These are phyloP conservation scores for Saccharomycopsis hybrid DNA, from an alignment of 1,139 yeast genomes.

Conservation along the genomic window DNA sequence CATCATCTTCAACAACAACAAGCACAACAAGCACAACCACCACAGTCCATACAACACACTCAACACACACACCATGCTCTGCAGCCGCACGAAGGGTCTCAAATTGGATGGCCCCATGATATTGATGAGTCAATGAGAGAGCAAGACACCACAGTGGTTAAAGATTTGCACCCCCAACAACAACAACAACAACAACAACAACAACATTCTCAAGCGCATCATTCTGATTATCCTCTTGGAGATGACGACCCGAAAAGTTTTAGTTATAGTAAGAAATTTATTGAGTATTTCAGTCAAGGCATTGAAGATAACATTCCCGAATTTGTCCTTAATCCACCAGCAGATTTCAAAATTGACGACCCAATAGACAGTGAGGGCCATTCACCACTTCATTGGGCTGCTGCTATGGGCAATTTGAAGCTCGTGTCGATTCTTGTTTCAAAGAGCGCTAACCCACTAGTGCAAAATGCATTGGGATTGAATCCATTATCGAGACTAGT, in stretches of 20 bases:
- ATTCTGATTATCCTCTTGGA: too few species aligned
- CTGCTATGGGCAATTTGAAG: conserved; percentile 78
- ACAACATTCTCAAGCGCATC: too few species aligned
- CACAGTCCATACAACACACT: too few species aligned
- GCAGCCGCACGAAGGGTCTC: too few species aligned
- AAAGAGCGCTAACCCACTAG: conserved; percentile 64
- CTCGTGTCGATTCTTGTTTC: conserved; percentile 62
- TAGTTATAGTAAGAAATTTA: conserved; percentile 47
- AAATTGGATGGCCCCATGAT: too few species aligned
- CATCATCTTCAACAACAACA: conserved; percentile 23
- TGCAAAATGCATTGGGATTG: conserved; percentile 69
- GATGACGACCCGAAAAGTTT: too few species aligned
- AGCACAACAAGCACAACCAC: neutral
- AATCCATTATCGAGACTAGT: conserved; percentile 80
- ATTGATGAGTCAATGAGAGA: too few species aligned
- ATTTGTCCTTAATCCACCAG: conserved; percentile 62
- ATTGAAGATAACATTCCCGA: conserved; percentile 59
- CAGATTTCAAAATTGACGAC: conserved; percentile 75
- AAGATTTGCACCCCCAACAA: too few species aligned
- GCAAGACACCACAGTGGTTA: too few species aligned
- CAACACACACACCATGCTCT: too few species aligned
- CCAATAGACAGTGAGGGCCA: conserved; percentile 95
- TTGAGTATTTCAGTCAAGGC: conserved; percentile 65
- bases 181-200: neutral
- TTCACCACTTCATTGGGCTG: conserved; percentile 95